Evolutionary conservation across 257 asterid species (phyloP).

Genomic region (Penstemon barbatus): DNA sequence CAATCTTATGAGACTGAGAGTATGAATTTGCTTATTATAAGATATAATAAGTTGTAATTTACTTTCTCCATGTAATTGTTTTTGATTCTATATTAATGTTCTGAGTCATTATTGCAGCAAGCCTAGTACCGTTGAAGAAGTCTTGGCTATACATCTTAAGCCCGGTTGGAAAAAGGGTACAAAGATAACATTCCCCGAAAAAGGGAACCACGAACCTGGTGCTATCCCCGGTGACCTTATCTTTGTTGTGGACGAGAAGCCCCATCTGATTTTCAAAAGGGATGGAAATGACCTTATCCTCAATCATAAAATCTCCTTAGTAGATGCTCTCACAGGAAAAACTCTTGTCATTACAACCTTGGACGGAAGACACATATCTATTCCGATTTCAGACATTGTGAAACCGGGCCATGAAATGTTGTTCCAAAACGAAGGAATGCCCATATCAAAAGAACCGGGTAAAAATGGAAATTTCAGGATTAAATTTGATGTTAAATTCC

Average conservation of each 20-base stretch:
- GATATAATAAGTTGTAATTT: neutral
- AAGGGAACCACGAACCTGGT: slow-evolving; percentile 75
- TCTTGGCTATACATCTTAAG: slow-evolving; percentile 69
- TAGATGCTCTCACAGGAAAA: slow-evolving; percentile 90
- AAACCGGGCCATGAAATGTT: slow-evolving; percentile 82
- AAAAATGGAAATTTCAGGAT: slow-evolving; percentile 77
- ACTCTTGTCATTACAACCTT: slow-evolving; percentile 57
- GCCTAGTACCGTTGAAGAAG: slow-evolving; percentile 81
- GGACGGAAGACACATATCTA: slow-evolving; percentile 64
- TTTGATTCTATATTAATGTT: slow-evolving; percentile 10
- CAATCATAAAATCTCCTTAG: slow-evolving; percentile 60
- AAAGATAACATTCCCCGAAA: slow-evolving; percentile 86
- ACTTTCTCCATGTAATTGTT: neutral
- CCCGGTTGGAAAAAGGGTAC: slow-evolving; percentile 99
- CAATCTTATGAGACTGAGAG: too few species aligned
- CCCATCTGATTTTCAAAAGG: slow-evolving; percentile 69
- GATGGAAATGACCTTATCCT: slow-evolving; percentile 78
- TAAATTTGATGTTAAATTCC: slow-evolving; percentile 81
- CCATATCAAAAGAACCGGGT: slow-evolving; percentile 83
- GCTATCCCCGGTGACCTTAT: slow-evolving; percentile 82
- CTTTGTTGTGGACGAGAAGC: slow-evolving; percentile 82
- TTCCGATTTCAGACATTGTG: slow-evolving; percentile 59
- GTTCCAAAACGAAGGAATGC: slow-evolving; percentile 92
- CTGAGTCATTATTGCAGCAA: slow-evolving; percentile 49
- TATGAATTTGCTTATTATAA: too few species aligned